A percentile compares a stretch with the other conserved stretches of the same genome.
Evolutionary conservation across 495 filamentous ascomycete species (phyloP).

Genomic region (Podospora sp.): DNA sequence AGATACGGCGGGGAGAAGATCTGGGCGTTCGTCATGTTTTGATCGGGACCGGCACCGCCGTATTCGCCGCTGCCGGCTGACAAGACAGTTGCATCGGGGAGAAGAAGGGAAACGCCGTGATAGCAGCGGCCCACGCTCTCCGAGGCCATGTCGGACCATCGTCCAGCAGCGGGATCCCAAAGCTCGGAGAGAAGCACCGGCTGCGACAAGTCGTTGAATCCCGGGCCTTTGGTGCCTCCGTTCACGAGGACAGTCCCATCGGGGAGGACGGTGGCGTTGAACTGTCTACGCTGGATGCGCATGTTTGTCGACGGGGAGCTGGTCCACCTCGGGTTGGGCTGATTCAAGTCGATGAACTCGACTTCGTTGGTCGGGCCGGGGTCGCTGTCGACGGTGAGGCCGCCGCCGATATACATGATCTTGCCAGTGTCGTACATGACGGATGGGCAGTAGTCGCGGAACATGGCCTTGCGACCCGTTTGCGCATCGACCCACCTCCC

Average conservation of each 20-base stretch:
- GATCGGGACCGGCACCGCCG: neutral
- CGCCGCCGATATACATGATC: conserved; percentile 21
- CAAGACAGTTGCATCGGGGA: conserved; percentile 14
- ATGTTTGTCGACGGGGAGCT: conserved; percentile 7
- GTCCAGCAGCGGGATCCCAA: conserved; percentile 10
- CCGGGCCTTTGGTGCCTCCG: conserved; percentile 14
- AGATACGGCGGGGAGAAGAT: conserved; percentile 20
- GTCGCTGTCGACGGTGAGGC: neutral
- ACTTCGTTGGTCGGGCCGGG: conserved; percentile 9
- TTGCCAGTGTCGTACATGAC: conserved; percentile 21
- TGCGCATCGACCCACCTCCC: conserved; percentile 4
- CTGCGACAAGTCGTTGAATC: conserved; percentile 18
- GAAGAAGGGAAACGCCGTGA: conserved; percentile 10
- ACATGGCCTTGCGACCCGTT: conserved; percentile 6
- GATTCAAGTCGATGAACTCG: conserved; percentile 15
- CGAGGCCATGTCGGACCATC: conserved; percentile 16
- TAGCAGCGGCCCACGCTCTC: conserved; percentile 19
- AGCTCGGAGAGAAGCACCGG: conserved; percentile 11
- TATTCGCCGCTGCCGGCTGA: conserved; percentile 18
- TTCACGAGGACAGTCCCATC: conserved; percentile 17
- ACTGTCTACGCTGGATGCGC: conserved; percentile 12
- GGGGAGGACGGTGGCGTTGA: conserved; percentile 22
- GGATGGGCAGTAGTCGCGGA: conserved; percentile 20
- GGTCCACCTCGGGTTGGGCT: conserved; percentile 9
- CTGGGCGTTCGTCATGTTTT: conserved; percentile 10